Percentiles rank a stretch among this genome's conserved stretches.
phyloP scores from a whole-genome alignment of 2,329 filamentous ascomycete species.

The Domatiomyces globalis region DNA sequence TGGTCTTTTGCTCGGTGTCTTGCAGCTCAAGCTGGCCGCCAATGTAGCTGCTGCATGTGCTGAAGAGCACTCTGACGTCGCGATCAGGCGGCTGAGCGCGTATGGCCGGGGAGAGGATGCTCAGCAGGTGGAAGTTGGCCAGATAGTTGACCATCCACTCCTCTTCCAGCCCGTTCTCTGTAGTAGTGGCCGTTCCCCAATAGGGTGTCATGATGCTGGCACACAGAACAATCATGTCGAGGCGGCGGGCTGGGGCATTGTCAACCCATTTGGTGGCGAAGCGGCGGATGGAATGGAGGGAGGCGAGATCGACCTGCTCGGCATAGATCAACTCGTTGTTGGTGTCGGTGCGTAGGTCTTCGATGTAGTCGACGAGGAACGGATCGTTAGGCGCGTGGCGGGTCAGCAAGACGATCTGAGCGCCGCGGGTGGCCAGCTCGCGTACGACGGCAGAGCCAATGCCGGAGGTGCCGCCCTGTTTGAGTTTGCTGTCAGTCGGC shows the following conservation, averaged over 20 bases:
- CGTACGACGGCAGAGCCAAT: conserved; percentile 67
- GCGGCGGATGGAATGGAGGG: conserved; percentile 74
- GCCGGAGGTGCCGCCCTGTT: conserved; percentile 73
- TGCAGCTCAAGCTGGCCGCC: conserved; percentile 49
- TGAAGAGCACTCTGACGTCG: conserved; percentile 76
- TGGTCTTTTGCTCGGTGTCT: conserved; percentile 12
- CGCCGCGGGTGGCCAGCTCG: conserved; percentile 64
- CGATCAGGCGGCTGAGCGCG: conserved; percentile 84
- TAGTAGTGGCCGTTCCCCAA: conserved; percentile 46
- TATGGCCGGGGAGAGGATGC: conserved; percentile 79
- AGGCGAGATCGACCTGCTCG: conserved; percentile 81
- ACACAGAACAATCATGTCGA: conserved; percentile 85
- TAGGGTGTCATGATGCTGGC: conserved; percentile 62
- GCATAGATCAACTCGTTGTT: conserved; percentile 84
- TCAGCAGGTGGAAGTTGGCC: conserved; percentile 86
- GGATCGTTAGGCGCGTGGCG: conserved; percentile 67
- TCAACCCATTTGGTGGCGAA: conserved; percentile 99
- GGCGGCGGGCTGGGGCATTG: conserved; percentile 71
- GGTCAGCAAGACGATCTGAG: conserved; percentile 81
- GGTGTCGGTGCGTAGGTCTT: conserved; percentile 64
- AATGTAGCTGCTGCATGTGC: conserved; percentile 81
- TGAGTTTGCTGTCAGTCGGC: conserved; percentile 1
- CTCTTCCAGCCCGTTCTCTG: conserved; percentile 67
- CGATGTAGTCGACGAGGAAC: conserved; percentile 83
- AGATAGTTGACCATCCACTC: conserved; percentile 94